These are phyloP conservation scores for Sporothrix dimorphospora DNA, from an alignment of 2,329 filamentous ascomycete species.

Conservation along the genomic window DNA sequence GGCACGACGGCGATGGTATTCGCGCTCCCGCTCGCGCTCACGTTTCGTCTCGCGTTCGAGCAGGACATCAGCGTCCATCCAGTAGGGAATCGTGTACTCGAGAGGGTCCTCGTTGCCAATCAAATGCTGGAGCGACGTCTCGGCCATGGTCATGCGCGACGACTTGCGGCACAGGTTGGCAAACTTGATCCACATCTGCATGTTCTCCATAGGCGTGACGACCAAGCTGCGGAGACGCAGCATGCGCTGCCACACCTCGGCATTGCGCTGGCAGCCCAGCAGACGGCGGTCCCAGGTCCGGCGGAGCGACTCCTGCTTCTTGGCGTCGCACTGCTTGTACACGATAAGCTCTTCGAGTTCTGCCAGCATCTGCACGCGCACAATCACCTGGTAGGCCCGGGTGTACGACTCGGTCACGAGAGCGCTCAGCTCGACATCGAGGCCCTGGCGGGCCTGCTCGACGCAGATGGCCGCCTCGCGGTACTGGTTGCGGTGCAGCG, in stretches of 20 bases:
- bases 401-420: conserved; percentile 99
- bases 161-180: conserved; percentile 98
- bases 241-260: conserved; percentile 98
- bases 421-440: conserved; percentile 94
- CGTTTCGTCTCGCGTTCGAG: conserved; percentile 33
- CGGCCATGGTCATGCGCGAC: conserved; percentile 87
- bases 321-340: conserved; percentile 92
- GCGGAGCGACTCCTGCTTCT: conserved; percentile 88
- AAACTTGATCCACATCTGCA: conserved; percentile 99
- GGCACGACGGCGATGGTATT: conserved; percentile 29
- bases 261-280: conserved; percentile 92
- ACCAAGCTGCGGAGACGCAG: conserved; percentile 91
- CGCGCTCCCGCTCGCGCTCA: conserved; percentile 30
- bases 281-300: conserved; percentile 94
- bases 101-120: conserved; percentile 71
- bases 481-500: conserved; percentile 94
- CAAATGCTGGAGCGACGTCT: conserved; percentile 92
- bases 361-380: conserved; percentile 97
- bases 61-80: conserved; percentile 46
- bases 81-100: conserved; percentile 63
- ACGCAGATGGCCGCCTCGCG: conserved; percentile 87
- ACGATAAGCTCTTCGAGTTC: conserved; percentile 97
- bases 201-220: conserved; percentile 87
- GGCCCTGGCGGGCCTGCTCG: conserved; percentile 85
- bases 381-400: conserved; percentile 94